Evolutionary conservation across 495 filamentous ascomycete species (phyloP).

Genomic region (Lasiosphaeria ovina): DNA sequence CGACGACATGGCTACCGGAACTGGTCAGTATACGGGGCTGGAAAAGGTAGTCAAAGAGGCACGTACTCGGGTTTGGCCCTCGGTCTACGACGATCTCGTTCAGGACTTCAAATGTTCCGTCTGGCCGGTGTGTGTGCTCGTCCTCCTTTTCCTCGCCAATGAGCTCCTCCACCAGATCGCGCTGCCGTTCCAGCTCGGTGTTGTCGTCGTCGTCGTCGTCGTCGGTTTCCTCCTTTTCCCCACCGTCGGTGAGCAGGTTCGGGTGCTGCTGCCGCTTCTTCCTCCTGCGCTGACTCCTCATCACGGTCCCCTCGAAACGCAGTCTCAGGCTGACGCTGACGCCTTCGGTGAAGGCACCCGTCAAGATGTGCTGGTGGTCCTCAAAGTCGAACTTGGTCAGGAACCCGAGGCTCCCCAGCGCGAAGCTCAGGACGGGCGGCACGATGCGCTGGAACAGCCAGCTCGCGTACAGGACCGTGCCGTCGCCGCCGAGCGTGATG

Average conservation of each 20-base stretch:
- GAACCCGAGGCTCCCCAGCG: slow-evolving; percentile 88
- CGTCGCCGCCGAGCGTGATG: slow-evolving; percentile 92
- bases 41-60: slow-evolving; percentile 10
- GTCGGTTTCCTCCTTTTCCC: slow-evolving; percentile 15
- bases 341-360: slow-evolving; percentile 72
- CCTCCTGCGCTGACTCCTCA: slow-evolving; percentile 65
- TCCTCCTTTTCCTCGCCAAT: slow-evolving; percentile 81
- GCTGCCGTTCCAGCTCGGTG: slow-evolving; percentile 23
- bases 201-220: slow-evolving; percentile 32
- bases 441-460: slow-evolving; percentile 98
- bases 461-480: slow-evolving; percentile 90
- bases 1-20: slow-evolving; percentile 67
- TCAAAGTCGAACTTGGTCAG: slow-evolving; percentile 94
- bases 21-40: slow-evolving; percentile 19
- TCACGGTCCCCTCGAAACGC: slow-evolving; percentile 92
- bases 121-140: slow-evolving; percentile 75
- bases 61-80: slow-evolving; percentile 81
- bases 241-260: background rate
- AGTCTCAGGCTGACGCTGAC: slow-evolving; percentile 85
- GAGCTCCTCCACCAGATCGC: slow-evolving; percentile 85
- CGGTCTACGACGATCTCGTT: slow-evolving; percentile 92
- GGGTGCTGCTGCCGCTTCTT: slow-evolving; percentile 11
- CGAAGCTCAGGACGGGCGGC: slow-evolving; percentile 88
- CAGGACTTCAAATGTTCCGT: slow-evolving; percentile 79
- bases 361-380: slow-evolving; percentile 66